Evolutionary conservation across 1,139 yeast species (phyloP), one percentile per base, ranked within the genome.

Genomic region (Pichia sp.): DNA sequence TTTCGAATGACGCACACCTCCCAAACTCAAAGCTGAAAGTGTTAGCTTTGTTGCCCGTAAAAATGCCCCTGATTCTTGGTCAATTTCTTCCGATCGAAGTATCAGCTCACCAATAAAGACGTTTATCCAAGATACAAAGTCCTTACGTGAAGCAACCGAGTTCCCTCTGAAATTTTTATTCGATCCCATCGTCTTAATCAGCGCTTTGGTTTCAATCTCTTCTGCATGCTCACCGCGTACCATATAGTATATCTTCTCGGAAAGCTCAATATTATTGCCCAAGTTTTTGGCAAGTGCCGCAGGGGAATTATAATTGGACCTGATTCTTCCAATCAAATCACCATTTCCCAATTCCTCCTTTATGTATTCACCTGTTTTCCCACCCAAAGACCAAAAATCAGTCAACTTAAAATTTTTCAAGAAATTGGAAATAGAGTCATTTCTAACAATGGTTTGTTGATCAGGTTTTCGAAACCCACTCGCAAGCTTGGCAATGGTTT

Each of bases 321-420:
- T 61, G 3, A 83, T 69, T 48, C 58, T 72, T 3, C 78, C 72
- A 3, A 54, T 55, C 28, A 49, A 53, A 16, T 38, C 44, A 4
- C 46, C 53, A 33, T 43, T 45, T 4, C 68, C 66, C 32, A 81
- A 64, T 33, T 67, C 61, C 23, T 65, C 61, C 28, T 72, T 54
- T 0, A 88, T 66, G n/a, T 66, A 65, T 8, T 80, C 80, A 0
- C 98, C 98, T 5, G 74, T 66, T 55, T 85, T 86, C 2, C 98
- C 98, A 4, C 98, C 98, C 71, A 90, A 68, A 0, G 95, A 90
- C 71, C 95, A 83, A 47, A 90, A 75, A 55, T 90, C 95, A 1
- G 76, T 75, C 27, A 92, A 60, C 48, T 79, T 78, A 58, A 84
- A 82, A 40, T 72, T 68, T 36, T 67, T 67, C 11, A 90, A 61